These are phyloP conservation scores for Coprinellus aureogranulatus DNA, from an alignment of 768 basidiomycete genomes.

Conservation along the genomic window DNA sequence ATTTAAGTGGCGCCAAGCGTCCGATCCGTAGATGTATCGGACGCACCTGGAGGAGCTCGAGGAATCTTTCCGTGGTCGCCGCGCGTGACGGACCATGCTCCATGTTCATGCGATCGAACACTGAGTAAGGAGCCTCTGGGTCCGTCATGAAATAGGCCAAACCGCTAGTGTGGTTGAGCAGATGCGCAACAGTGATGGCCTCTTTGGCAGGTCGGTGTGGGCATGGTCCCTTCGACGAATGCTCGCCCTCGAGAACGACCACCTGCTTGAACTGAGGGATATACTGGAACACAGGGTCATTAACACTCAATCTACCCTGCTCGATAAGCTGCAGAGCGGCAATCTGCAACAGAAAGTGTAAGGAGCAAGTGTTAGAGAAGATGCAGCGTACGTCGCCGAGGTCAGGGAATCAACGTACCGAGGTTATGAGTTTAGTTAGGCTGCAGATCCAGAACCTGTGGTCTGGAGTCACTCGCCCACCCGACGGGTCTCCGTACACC, in stretches of 20 bases:
- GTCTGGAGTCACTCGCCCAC: conserved; percentile 22
- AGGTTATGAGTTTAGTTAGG: conserved; percentile 28
- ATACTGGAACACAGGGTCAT: conserved; percentile 25
- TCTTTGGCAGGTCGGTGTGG: conserved; percentile 18
- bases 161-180: conserved; percentile 28
- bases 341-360: conserved; percentile 25
- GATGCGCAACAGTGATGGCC: conserved; percentile 20
- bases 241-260: conserved; percentile 19
- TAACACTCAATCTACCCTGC: conserved; percentile 25
- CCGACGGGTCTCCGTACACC: conserved; percentile 22
- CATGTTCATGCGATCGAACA: conserved; percentile 11
- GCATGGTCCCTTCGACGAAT: not conserved
- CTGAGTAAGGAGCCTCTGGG: not conserved
- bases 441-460: conserved; percentile 34
- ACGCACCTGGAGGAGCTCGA: conserved; percentile 18
- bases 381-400: not conserved
- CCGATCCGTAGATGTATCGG: too few species aligned
- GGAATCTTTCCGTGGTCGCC: conserved; percentile 18
- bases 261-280: conserved; percentile 30
- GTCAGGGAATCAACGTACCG: conserved; percentile 12
- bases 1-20: too few species aligned
- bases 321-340: conserved; percentile 34
- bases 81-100: conserved; percentile 12
- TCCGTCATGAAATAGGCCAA: conserved; percentile 19
- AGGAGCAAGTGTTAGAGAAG: too few species aligned